phyloP scores from a whole-genome alignment of 2,329 filamentous ascomycete genomes.

The Tetracladium maxilliforme region DNA sequence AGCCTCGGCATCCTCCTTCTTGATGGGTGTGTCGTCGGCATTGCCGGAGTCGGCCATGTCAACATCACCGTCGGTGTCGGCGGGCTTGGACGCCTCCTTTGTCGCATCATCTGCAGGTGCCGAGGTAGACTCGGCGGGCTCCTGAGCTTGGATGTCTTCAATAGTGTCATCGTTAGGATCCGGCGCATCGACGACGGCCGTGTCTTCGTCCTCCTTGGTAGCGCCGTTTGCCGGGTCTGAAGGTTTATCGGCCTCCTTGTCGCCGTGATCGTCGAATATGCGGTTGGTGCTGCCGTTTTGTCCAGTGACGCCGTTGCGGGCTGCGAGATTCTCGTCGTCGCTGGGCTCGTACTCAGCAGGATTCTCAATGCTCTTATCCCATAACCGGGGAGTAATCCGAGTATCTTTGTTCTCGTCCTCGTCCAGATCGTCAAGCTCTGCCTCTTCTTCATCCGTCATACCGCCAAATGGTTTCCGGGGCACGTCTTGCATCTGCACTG shows the following conservation, averaged over 20 bases:
- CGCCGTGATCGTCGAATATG: constrained; percentile 19
- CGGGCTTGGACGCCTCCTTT: constrained; percentile 9
- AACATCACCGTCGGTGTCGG: constrained; percentile 15
- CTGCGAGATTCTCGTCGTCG: constrained; percentile 72
- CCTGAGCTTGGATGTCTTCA: constrained; percentile 32
- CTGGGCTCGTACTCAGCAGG: constrained; percentile 77
- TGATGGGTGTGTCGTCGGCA: constrained; percentile 3
- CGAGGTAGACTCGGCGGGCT: too few species aligned
- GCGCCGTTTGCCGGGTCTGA: constrained; percentile 7
- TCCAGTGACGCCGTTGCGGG: constrained; percentile 50
- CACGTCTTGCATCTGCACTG: constrained; percentile 77
- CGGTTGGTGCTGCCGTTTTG: constrained; percentile 31
- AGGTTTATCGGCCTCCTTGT: not conserved
- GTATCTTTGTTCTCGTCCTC: constrained; percentile 77
- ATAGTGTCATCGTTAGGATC: too few species aligned
- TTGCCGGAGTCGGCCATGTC: constrained; percentile 11
- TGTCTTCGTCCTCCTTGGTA: constrained; percentile 23
- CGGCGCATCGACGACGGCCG: not conserved
- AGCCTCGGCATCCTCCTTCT: not conserved
- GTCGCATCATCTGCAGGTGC: constrained; percentile 26
- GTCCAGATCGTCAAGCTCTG: constrained; percentile 54
- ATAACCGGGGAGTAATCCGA: constrained; percentile 66
- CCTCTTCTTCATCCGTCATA: constrained; percentile 53
- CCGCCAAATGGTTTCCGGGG: constrained; percentile 45
- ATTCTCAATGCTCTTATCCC: constrained; percentile 64